Evolutionary conservation across 2,329 filamentous ascomycete genomes (phyloP).

Genomic region (Geosmithia flava): DNA sequence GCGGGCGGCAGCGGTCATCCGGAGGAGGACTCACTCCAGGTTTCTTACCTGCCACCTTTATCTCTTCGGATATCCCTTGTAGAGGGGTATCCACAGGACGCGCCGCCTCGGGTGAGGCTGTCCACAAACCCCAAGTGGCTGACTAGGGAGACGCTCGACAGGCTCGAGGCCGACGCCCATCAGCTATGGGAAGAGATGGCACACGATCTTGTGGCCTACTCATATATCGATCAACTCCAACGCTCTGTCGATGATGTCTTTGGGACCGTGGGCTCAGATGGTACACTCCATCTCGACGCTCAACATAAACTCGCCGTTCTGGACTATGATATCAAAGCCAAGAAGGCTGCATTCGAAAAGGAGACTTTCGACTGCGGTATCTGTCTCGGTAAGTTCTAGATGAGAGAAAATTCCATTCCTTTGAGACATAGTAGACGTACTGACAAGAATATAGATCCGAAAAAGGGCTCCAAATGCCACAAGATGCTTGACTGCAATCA

Average conservation of each 20-base stretch:
- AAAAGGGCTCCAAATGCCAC: slow-evolving; percentile 76
- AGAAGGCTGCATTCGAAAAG: slow-evolving; percentile 63
- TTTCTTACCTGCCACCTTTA: slow-evolving; percentile 47
- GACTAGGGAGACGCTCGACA: slow-evolving; percentile 28
- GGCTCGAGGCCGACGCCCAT: slow-evolving; percentile 35
- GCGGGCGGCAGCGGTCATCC: not conserved
- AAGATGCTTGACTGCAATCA: slow-evolving; percentile 74
- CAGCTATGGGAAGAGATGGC: slow-evolving; percentile 52
- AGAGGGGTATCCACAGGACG: slow-evolving; percentile 40
- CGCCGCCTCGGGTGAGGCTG: slow-evolving; percentile 37
- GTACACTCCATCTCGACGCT: slow-evolving; percentile 37
- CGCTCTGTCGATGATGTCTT: slow-evolving; percentile 48
- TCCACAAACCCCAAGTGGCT: slow-evolving; percentile 48
- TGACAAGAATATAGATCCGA: slow-evolving; percentile 50
- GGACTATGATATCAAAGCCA: slow-evolving; percentile 66
- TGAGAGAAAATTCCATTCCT: not conserved
- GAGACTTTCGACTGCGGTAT: slow-evolving; percentile 82
- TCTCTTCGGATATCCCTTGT: slow-evolving; percentile 41
- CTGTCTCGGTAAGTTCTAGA: slow-evolving; percentile 47
- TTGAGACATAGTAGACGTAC: slow-evolving; percentile 1
- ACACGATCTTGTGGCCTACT: slow-evolving; percentile 44
- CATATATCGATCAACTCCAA: slow-evolving; percentile 51
- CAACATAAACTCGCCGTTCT: slow-evolving; percentile 59
- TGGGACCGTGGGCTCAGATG: slow-evolving; percentile 35
- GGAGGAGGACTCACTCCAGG: slow-evolving; percentile 29